A percentile compares a stretch with the other conserved stretches of the same genome.
Evolutionary conservation across 2,329 filamentous ascomycete species (phyloP).

Genomic region (Fusarium hainanense): DNA sequence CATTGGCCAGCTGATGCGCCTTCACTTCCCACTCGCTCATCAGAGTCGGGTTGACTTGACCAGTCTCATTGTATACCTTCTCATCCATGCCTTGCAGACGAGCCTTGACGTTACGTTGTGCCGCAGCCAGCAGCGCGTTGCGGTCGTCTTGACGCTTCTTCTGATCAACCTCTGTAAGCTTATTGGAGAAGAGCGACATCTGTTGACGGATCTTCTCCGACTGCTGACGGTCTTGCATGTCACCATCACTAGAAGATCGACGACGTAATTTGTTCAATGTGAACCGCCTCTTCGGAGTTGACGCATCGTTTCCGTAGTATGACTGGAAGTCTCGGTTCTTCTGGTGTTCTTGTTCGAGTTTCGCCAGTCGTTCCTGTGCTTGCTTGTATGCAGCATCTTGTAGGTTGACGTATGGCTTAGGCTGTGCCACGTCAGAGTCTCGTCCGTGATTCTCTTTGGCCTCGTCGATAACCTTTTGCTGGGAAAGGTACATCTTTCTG

Average conservation of each 20-base stretch:
- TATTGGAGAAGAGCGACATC: slow-evolving; percentile 80
- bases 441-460: slow-evolving; percentile 55
- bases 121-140: slow-evolving; percentile 78
- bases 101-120: slow-evolving; percentile 86
- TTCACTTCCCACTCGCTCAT: slow-evolving; percentile 83
- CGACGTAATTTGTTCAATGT: slow-evolving; percentile 67
- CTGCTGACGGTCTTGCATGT: slow-evolving; percentile 72
- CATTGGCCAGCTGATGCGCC: slow-evolving; percentile 75
- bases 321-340: slow-evolving; percentile 74
- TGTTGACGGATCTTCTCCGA: slow-evolving; percentile 80
- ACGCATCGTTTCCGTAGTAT: slow-evolving; percentile 73
- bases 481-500: slow-evolving; percentile 81
- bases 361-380: slow-evolving; percentile 84
- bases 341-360: slow-evolving; percentile 77
- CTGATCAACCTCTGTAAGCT: slow-evolving; percentile 74
- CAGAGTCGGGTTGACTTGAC: slow-evolving; percentile 75
- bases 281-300: slow-evolving; percentile 56
- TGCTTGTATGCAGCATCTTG: slow-evolving; percentile 90
- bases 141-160: slow-evolving; percentile 81
- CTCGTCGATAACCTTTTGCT: slow-evolving; percentile 70
- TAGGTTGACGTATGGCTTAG: slow-evolving; percentile 70
- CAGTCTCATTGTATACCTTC: slow-evolving; percentile 79
- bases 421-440: slow-evolving; percentile 52
- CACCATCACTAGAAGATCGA: slow-evolving; percentile 75
- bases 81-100: slow-evolving; percentile 85